Conservation (phyloP, 202 grass and related monocot genomes). For the Hordeum pubiflorum region DNA sequence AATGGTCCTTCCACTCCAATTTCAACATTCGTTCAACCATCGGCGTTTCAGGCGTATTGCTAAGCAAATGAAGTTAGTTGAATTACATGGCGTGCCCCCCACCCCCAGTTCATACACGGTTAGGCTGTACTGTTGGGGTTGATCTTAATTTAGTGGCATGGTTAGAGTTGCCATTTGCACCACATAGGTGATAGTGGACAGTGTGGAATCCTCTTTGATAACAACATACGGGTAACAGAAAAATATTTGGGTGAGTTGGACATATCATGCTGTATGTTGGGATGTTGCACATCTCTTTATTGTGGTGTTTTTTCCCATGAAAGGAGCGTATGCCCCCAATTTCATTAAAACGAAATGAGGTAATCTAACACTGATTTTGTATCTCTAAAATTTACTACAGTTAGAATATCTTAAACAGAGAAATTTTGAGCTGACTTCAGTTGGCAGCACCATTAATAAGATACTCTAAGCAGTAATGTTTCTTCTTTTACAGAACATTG, state of each 20-base stretch:
- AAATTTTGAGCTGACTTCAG: neutral
- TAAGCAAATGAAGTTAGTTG: neutral
- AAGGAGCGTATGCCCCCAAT: too few species aligned
- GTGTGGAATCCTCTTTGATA: neutral
- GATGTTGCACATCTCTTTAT: neutral
- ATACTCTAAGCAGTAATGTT: neutral
- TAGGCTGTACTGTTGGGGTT: neutral
- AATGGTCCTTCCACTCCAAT: neutral
- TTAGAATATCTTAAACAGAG: neutral
- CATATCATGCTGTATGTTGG: neutral
- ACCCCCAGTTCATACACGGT: neutral
- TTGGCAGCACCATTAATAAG: neutral
- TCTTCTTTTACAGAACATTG: conserved; percentile 48
- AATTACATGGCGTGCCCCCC: neutral
- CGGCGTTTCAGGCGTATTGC: neutral
- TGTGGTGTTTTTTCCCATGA: neutral
- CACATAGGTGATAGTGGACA: neutral
- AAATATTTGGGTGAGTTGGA: neutral
- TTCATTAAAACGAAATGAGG: too few species aligned
- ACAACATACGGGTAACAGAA: neutral
- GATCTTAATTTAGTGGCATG: neutral
- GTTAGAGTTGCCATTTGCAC: neutral
- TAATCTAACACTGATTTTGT: neutral
- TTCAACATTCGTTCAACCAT: neutral
- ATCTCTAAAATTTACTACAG: neutral